phyloP scores from a whole-genome alignment of 2,329 filamentous ascomycete species.

The Pyricularia grisea region DNA sequence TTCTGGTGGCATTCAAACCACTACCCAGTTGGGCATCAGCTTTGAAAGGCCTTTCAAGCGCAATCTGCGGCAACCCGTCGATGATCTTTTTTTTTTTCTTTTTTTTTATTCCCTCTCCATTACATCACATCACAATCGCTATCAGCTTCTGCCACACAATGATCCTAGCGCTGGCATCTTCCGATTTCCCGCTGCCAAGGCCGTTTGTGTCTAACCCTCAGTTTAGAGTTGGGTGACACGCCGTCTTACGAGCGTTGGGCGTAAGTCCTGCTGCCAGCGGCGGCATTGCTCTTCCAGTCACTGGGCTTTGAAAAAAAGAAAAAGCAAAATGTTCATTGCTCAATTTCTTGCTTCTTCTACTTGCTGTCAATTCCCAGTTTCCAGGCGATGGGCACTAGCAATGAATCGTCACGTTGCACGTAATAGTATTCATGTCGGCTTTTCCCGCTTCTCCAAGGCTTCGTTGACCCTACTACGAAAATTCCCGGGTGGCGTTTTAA shows the following conservation, averaged over 20 bases:
- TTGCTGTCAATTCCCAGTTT: too few species aligned
- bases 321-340: neutral
- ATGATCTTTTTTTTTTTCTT: neutral
- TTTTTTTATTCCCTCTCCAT: neutral
- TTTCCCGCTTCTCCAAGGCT: neutral
- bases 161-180: neutral
- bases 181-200: neutral
- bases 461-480: neutral
- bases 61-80: too few species aligned
- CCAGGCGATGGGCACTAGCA: too few species aligned
- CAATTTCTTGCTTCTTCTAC: neutral
- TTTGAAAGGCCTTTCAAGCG: too few species aligned
- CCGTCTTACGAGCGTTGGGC: neutral
- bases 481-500: neutral
- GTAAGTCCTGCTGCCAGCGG: neutral
- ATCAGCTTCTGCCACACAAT: neutral
- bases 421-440: neutral
- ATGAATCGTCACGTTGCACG: neutral
- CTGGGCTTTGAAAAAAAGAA: too few species aligned
- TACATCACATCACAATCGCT: too few species aligned
- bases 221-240: constrained; percentile 1
- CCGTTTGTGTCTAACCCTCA: neutral
- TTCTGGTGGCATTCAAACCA: too few species aligned
- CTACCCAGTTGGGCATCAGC: too few species aligned
- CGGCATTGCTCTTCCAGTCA: neutral